Conservation (phyloP, 2,329 filamentous ascomycete species). For the Neopestalotiopsis sp. region DNA sequence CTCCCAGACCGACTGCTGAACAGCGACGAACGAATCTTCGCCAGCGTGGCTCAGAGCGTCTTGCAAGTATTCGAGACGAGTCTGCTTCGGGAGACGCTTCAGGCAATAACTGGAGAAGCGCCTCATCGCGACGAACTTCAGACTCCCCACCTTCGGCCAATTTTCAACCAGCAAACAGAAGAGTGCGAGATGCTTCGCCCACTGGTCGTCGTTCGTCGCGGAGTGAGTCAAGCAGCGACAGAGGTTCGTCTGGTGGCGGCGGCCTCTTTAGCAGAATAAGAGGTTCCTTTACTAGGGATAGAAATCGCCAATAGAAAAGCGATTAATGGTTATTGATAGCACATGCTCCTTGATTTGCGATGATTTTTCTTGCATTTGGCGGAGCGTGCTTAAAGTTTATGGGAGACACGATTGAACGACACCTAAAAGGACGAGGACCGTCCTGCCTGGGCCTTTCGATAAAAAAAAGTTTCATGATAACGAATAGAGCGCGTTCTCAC, state of each 20-base stretch:
- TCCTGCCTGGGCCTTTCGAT: neutral
- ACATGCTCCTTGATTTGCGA: neutral
- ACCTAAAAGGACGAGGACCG: neutral
- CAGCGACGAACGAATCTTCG: conserved; percentile 30
- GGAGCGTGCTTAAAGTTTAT: neutral
- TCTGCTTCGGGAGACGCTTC: conserved; percentile 26
- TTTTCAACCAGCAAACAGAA: conserved; percentile 25
- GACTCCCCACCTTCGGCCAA: conserved; percentile 32
- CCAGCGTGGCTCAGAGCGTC: conserved; percentile 27
- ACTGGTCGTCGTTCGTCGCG: conserved; percentile 30
- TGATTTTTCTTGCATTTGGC: conserved; percentile 3
- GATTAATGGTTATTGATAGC: neutral
- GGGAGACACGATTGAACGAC: neutral
- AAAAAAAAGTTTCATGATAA: too few relatives aligned
- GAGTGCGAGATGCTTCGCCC: conserved; percentile 35
- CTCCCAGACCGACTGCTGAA: conserved; percentile 25
- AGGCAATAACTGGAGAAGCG: conserved; percentile 23
- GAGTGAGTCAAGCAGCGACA: conserved; percentile 38
- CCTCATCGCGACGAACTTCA: conserved; percentile 28
- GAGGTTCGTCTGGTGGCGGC: conserved; percentile 42
- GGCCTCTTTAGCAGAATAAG: conserved; percentile 51
- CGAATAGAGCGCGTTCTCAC: too few relatives aligned
- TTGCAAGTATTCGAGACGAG: conserved; percentile 22
- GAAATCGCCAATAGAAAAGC: conserved; percentile 11
- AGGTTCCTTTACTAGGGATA: conserved; percentile 42